A percentile compares a stretch with the other conserved stretches of the same genome.
These are phyloP conservation scores for Cercospora sp. DNA, from an alignment of 2,329 filamentous ascomycete genomes.

Conservation along the genomic window DNA sequence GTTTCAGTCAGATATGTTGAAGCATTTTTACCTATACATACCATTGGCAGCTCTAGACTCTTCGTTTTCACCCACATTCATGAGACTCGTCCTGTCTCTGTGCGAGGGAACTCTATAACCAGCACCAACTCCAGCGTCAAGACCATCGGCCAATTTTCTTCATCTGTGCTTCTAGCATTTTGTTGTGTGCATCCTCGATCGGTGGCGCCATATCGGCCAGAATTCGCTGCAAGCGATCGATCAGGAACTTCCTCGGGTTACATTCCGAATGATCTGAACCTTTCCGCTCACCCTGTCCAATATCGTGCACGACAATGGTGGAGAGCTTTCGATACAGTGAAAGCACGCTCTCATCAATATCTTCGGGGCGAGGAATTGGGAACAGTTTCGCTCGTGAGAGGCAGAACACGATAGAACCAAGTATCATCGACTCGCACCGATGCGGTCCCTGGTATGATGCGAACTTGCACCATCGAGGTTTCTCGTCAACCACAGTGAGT, in stretches of 20 bases:
- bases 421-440: constrained; percentile 43
- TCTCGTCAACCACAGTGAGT: constrained; percentile 16
- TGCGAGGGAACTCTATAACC: too few species aligned
- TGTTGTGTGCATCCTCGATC: not conserved
- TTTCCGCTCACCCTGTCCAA: constrained; percentile 15
- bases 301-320: constrained; percentile 22
- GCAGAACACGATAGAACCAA: constrained; percentile 42
- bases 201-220: constrained; percentile 14
- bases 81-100: too few species aligned
- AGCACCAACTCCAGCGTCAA: not conserved
- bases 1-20: too few species aligned
- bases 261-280: constrained; percentile 18
- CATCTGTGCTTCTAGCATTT: not conserved
- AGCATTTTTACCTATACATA: too few species aligned
- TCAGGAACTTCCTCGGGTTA: constrained; percentile 19
- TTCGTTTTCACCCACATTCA: too few species aligned
- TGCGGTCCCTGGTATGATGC: constrained; percentile 41
- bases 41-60: too few species aligned
- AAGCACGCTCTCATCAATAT: constrained; percentile 14
- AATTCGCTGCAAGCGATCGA: constrained; percentile 21
- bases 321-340: constrained; percentile 13
- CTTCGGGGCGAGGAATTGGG: constrained; percentile 27
- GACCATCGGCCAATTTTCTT: not conserved
- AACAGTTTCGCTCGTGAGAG: constrained; percentile 39
- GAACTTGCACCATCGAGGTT: constrained; percentile 39